phyloP scores from a whole-genome alignment of 1,284 basidiomycete genomes.

The Trichosporon sp. region DNA sequence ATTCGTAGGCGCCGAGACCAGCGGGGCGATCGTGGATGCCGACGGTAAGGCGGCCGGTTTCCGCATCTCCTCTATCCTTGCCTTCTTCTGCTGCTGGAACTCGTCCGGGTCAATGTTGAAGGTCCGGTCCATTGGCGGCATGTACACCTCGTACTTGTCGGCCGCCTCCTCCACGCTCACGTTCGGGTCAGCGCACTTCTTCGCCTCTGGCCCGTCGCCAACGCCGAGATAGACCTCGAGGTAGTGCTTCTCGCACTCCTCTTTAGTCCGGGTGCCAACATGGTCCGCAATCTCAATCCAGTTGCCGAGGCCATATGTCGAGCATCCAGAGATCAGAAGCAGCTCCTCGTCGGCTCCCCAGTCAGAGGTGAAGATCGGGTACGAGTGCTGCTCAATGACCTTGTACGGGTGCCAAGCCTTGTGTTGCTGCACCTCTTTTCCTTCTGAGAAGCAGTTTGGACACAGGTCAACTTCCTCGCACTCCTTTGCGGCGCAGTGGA shows the following conservation, averaged over 20 bases:
- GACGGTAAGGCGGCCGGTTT: slow-evolving; percentile 48
- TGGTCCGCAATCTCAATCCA: slow-evolving; percentile 97
- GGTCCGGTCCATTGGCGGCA: slow-evolving; percentile 64
- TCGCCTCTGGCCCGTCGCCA: slow-evolving; percentile 20
- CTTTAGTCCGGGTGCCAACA: slow-evolving; percentile 87
- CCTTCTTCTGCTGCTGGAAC: slow-evolving; percentile 80
- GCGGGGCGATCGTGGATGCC: slow-evolving; percentile 55
- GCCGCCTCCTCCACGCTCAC: slow-evolving; percentile 20
- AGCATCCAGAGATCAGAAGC: slow-evolving; percentile 81
- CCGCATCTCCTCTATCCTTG: slow-evolving; percentile 63
- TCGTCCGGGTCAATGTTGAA: slow-evolving; percentile 72
- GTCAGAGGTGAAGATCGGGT: slow-evolving; percentile 89
- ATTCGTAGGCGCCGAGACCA: slow-evolving; percentile 87
- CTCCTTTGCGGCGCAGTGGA: slow-evolving; percentile 77
- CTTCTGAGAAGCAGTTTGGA: slow-evolving; percentile 82
- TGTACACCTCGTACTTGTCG: slow-evolving; percentile 30
- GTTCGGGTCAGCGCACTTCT: slow-evolving; percentile 8
- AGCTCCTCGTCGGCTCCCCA: slow-evolving; percentile 99
- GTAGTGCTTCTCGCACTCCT: slow-evolving; percentile 92
- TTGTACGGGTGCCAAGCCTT: slow-evolving; percentile 86
- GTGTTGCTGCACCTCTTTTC: slow-evolving; percentile 81
- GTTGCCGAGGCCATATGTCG: slow-evolving; percentile 86
- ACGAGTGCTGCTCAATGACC: slow-evolving; percentile 89
- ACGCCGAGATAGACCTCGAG: slow-evolving; percentile 66
- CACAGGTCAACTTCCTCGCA: slow-evolving; percentile 84